Evolutionary conservation across 371 early-diverging fungal species (phyloP).

Genomic region (Globomyces sp.): DNA sequence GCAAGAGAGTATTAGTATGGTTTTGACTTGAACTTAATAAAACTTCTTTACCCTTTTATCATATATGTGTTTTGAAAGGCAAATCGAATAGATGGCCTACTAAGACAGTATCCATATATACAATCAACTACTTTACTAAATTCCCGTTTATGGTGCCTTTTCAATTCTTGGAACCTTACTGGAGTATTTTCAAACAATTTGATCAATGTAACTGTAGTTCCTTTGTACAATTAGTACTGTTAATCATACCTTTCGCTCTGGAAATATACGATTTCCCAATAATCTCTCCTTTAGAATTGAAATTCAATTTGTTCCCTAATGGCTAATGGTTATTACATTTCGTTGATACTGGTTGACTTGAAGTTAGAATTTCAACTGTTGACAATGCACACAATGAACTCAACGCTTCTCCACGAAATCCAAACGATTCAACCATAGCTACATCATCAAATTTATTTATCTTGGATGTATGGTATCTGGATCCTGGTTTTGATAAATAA

Average conservation of each 20-base stretch:
- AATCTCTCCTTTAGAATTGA: constrained; percentile 60
- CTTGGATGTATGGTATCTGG: constrained; percentile 70
- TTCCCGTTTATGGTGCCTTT: constrained; percentile 77
- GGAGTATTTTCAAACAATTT: constrained; percentile 85
- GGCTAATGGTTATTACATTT: constrained; percentile 18
- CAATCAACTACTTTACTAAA: constrained; percentile 72
- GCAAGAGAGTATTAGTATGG: neutral
- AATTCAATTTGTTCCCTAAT: constrained; percentile 69
- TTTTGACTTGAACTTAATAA: constrained; percentile 32
- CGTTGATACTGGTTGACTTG: neutral
- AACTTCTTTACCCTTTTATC: constrained; percentile 38
- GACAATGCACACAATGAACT: constrained; percentile 52
- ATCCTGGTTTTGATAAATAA: constrained; percentile 46
- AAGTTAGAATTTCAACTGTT: constrained; percentile 29
- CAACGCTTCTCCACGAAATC: constrained; percentile 71
- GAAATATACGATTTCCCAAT: constrained; percentile 46
- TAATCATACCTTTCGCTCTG: constrained; percentile 19
- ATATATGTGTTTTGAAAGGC: constrained; percentile 27
- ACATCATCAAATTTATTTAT: constrained; percentile 61
- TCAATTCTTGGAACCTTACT: constrained; percentile 85
- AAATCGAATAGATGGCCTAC: constrained; percentile 65
- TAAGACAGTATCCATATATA: constrained; percentile 86
- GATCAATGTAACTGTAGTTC: constrained; percentile 80
- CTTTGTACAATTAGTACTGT: constrained; percentile 37
- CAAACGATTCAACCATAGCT: constrained; percentile 53